Conservation (phyloP, 176 grass and related monocot genomes). For the Calamus simplicifolius region DNA sequence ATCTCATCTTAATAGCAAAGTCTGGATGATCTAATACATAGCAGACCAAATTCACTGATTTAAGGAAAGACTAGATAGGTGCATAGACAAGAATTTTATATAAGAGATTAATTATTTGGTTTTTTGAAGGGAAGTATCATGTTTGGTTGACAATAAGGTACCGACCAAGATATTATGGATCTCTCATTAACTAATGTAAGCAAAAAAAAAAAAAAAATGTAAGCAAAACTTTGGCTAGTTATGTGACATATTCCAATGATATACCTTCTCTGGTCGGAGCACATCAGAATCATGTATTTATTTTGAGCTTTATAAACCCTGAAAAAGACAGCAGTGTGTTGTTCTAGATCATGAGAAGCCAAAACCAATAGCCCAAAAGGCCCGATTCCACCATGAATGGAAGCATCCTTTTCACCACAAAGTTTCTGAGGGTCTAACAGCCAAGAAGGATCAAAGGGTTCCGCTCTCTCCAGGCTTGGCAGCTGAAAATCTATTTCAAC, state of each 20-base stretch:
- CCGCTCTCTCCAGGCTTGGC: constrained; percentile 22
- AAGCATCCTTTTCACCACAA: constrained; percentile 42
- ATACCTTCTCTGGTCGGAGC: constrained; percentile 64
- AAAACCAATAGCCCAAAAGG: constrained; percentile 72
- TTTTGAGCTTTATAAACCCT: constrained; percentile 56
- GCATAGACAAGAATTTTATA: too few relatives aligned
- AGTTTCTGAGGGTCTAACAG: constrained; percentile 53
- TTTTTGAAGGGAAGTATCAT: too few relatives aligned
- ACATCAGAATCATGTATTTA: constrained; percentile 58
- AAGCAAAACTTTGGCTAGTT: too few relatives aligned
- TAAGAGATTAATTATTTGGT: too few relatives aligned
- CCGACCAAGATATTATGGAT: too few relatives aligned
- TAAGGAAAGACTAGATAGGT: too few relatives aligned
- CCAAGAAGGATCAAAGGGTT: constrained; percentile 56
- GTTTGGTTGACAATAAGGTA: too few relatives aligned
- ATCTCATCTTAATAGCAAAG: neutral
- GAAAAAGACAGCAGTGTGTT: constrained; percentile 59
- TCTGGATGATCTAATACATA: too few relatives aligned
- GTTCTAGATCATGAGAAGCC: constrained; percentile 53
- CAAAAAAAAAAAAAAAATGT: too few relatives aligned
- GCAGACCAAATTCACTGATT: too few relatives aligned
- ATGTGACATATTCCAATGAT: neutral
- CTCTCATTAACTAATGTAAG: too few relatives aligned
- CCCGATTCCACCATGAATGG: constrained; percentile 31
- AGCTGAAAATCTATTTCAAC: constrained; percentile 70